These are phyloP conservation scores for Trichoderma sp. DNA, from an alignment of 2,329 filamentous ascomycete genomes.

Conservation along the genomic window DNA sequence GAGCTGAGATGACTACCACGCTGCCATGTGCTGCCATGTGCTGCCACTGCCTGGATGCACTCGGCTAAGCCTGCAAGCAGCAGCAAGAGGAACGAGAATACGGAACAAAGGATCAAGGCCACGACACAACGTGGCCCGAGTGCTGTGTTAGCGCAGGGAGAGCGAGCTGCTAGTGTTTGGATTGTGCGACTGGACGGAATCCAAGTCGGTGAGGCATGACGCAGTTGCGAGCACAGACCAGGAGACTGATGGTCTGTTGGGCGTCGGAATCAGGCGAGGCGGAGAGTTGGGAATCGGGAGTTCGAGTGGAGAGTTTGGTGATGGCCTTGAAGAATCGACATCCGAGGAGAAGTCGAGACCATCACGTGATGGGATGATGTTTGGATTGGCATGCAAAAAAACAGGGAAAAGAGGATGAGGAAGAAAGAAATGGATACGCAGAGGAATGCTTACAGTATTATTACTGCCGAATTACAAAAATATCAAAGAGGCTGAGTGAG, in stretches of 20 bases:
- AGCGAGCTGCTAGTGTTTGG: not conserved
- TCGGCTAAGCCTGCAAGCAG: not conserved
- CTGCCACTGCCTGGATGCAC: not conserved
- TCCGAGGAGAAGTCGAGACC: not conserved
- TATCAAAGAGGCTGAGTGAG: not conserved
- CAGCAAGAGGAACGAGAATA: not conserved
- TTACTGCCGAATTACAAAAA: no score
- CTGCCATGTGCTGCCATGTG: conserved; percentile 3
- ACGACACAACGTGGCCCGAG: not conserved
- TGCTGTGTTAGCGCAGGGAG: not conserved
- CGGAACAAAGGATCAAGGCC: not conserved
- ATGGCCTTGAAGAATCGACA: not conserved
- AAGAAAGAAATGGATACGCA: not conserved
- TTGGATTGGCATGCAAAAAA: not conserved
- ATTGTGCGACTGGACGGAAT: not conserved
- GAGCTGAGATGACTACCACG: conserved; percentile 4
- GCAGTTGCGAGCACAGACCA: conserved; percentile 12
- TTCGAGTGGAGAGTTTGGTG: not conserved
- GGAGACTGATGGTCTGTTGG: not conserved
- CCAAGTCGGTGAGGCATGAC: conserved; percentile 14
- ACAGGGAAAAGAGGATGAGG: not conserved
- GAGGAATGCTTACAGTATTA: not conserved
- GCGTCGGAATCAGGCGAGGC: not conserved
- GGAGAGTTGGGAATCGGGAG: no score
- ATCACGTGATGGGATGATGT: not conserved